A percentile compares a stretch with the other conserved stretches of the same genome.
Conservation (phyloP, 805 yeast genomes). For the Komagataella ulmi region DNA sequence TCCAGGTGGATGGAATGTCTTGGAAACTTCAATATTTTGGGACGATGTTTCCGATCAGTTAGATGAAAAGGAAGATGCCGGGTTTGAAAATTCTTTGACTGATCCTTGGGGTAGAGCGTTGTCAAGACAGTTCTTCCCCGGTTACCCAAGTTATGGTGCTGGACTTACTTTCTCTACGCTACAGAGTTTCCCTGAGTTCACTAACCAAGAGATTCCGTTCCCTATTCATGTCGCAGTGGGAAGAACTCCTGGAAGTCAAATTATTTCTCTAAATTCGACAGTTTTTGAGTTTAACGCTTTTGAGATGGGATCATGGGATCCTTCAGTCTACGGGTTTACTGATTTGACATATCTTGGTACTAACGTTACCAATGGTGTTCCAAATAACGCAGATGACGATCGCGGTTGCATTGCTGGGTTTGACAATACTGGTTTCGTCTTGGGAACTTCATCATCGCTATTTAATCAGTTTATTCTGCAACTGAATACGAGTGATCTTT, state of each 20-base stretch:
- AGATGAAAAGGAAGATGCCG: constrained; percentile 29
- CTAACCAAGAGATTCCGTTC: constrained; percentile 35
- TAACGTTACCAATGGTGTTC: constrained; percentile 25
- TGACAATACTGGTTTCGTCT: constrained; percentile 70
- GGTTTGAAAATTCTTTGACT: constrained; percentile 44
- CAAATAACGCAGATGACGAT: constrained; percentile 13
- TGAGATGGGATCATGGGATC: constrained; percentile 62
- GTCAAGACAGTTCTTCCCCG: constrained; percentile 43
- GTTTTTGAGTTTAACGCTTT: constrained; percentile 48
- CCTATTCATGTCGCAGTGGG: constrained; percentile 31
- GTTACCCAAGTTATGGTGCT: constrained; percentile 17
- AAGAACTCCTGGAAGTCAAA: constrained; percentile 19
- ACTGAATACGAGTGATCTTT: constrained; percentile 37
- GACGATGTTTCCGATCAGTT: constrained; percentile 39
- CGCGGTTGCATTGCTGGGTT: constrained; percentile 47
- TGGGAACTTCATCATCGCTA: constrained; percentile 75
- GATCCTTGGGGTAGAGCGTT: constrained; percentile 63
- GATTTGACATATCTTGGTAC: constrained; percentile 43
- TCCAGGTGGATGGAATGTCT: constrained; percentile 49
- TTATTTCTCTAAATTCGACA: constrained; percentile 13
- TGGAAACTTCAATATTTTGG: constrained; percentile 40
- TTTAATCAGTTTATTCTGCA: constrained; percentile 57
- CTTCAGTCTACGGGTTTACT: constrained; percentile 28
- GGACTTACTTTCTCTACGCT: constrained; percentile 29
- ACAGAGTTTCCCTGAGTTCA: constrained; percentile 18